Percentiles rank a stretch among this genome's conserved stretches.
These are phyloP conservation scores for Paecilomyces sp. DNA, from an alignment of 2,329 filamentous ascomycete genomes.

Conservation along the genomic window DNA sequence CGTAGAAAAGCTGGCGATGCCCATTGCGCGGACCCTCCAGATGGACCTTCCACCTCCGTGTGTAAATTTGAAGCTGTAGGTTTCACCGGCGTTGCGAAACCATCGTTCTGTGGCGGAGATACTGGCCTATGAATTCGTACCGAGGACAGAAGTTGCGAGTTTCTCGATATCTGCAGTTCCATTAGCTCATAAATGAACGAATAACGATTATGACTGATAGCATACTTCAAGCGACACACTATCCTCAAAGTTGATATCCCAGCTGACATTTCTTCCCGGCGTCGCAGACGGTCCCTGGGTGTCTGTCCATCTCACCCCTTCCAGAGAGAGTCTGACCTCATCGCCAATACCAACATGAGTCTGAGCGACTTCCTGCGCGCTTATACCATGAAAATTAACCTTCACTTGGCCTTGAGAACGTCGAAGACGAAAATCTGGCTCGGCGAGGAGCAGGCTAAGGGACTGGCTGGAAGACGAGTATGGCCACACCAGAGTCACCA, in stretches of 20 bases:
- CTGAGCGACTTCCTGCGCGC: conserved; percentile 62
- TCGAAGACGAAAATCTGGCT: conserved; percentile 75
- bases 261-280: conserved; percentile 50
- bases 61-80: conserved; percentile 15
- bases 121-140: conserved; percentile 48
- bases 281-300: conserved; percentile 46
- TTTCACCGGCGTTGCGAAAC: conserved; percentile 15
- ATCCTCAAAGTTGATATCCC: conserved; percentile 47
- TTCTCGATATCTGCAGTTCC: conserved; percentile 16
- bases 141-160: conserved; percentile 15
- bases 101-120: conserved; percentile 13
- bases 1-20: conserved; percentile 76
- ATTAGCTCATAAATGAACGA: background rate
- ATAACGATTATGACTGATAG: background rate
- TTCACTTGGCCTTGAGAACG: conserved; percentile 72
- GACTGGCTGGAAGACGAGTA: conserved; percentile 71
- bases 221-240: conserved; percentile 30
- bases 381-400: conserved; percentile 63
- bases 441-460: conserved; percentile 73
- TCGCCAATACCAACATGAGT: conserved; percentile 72
- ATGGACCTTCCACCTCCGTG: conserved; percentile 5
- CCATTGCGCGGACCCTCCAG: conserved; percentile 49
- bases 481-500: conserved; percentile 84
- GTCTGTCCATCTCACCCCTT: conserved; percentile 59
- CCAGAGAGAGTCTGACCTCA: conserved; percentile 60